phyloP scores from a whole-genome alignment of 805 yeast species.

The Saturnispora quitensis region DNA sequence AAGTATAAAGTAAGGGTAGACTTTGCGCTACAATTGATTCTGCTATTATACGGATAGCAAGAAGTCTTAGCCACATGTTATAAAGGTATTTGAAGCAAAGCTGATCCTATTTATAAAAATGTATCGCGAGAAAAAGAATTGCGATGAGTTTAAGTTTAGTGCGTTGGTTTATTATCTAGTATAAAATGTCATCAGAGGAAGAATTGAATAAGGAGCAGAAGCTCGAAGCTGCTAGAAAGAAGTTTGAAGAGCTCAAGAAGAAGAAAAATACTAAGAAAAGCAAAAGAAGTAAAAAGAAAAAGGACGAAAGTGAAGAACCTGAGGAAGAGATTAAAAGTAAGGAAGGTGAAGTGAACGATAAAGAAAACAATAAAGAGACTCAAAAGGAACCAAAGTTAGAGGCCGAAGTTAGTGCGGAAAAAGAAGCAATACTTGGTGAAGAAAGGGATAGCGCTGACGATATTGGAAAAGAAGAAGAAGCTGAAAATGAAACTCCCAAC shows the following conservation, averaged over 20 bases:
- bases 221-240: slow-evolving; percentile 29
- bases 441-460: background rate
- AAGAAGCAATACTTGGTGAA: background rate
- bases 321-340: background rate
- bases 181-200: slow-evolving; percentile 13
- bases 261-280: slow-evolving; percentile 22
- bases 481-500: background rate
- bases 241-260: slow-evolving; percentile 27
- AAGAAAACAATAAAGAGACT: background rate
- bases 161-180: background rate
- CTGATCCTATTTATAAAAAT: background rate
- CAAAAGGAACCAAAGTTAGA: background rate
- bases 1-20: no score
- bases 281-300: slow-evolving; percentile 13
- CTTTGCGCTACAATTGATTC: no score
- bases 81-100: background rate
- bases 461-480: background rate
- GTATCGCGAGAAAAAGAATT: background rate
- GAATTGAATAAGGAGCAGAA: slow-evolving; percentile 27
- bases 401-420: background rate
- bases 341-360: background rate
- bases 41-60: no score
- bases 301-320: slow-evolving; percentile 1
- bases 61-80: no score
- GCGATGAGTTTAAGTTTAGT: background rate